Percentiles rank a stretch among this genome's conserved stretches.
These are phyloP conservation scores for Floccularia luteovirens DNA, from an alignment of 768 basidiomycete genomes.

Conservation along the genomic window DNA sequence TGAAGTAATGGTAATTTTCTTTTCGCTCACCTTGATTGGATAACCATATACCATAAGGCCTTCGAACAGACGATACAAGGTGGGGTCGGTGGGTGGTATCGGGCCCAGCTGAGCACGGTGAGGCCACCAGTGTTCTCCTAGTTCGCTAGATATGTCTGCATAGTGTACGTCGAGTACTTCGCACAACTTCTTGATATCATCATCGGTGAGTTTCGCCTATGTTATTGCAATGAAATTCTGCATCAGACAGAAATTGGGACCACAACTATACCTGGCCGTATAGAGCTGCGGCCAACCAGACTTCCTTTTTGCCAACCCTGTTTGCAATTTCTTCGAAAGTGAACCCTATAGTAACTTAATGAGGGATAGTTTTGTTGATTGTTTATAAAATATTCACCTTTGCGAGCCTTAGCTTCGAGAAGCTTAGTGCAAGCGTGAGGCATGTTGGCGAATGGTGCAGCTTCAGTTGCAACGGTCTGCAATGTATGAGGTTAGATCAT, in stretches of 20 bases:
- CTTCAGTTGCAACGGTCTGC: slow-evolving; percentile 35
- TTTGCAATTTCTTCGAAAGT: slow-evolving; percentile 67
- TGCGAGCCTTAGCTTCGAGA: slow-evolving; percentile 61
- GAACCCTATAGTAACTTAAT: slow-evolving; percentile 31
- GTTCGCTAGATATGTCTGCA: slow-evolving; percentile 26
- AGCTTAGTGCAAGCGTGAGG: slow-evolving; percentile 41
- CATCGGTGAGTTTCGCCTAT: slow-evolving; percentile 60
- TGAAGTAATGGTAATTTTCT: neutral
- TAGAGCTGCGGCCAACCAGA: slow-evolving; percentile 79
- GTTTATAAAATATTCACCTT: slow-evolving; percentile 28
- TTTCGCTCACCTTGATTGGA: slow-evolving; percentile 61
- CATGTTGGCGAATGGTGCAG: slow-evolving; percentile 38
- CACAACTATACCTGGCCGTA: slow-evolving; percentile 58
- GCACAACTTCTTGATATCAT: slow-evolving; percentile 50
- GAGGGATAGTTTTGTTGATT: neutral
- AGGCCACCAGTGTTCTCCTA: slow-evolving; percentile 71
- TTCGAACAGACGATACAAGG: slow-evolving; percentile 80
- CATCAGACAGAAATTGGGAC: neutral
- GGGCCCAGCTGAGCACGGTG: slow-evolving; percentile 65
- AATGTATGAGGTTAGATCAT: neutral
- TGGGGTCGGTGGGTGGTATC: slow-evolving; percentile 69
- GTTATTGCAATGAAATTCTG: neutral
- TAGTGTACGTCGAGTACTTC: slow-evolving; percentile 39
- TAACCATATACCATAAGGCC: slow-evolving; percentile 72
- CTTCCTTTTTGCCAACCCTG: slow-evolving; percentile 62